Conservation (phyloP, 208 protist species). For the Herpetomonas tarakana region DNA sequence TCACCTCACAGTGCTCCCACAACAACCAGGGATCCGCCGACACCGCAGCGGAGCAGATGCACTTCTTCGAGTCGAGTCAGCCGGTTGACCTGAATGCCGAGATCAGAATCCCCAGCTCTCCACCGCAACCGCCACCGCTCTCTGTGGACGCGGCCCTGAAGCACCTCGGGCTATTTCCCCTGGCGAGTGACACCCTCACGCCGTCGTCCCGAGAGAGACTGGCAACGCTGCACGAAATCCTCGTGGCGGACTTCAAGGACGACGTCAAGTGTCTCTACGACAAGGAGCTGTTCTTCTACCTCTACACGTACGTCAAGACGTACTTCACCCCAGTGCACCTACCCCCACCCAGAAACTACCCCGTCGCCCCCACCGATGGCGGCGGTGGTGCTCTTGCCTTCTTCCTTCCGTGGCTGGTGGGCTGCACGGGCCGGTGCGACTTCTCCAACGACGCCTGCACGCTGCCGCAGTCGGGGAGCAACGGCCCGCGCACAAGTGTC, state of each 20-base stretch:
- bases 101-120: neutral
- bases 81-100: neutral
- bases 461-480: neutral
- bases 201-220: constrained; percentile 4
- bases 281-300: constrained; percentile 33
- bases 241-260: constrained; percentile 44
- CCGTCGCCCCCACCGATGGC: constrained; percentile 5
- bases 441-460: neutral
- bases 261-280: constrained; percentile 52
- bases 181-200: constrained; percentile 20
- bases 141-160: constrained; percentile 27
- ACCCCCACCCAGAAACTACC: neutral
- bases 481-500: too few species aligned
- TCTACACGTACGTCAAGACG: constrained; percentile 56
- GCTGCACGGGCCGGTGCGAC: constrained; percentile 1
- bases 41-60: constrained; percentile 1
- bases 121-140: constrained; percentile 21
- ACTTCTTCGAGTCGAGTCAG: neutral
- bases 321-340: constrained; percentile 45
- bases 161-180: constrained; percentile 29
- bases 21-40: neutral
- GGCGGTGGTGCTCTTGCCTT: neutral
- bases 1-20: constrained; percentile 29
- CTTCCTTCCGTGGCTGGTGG: constrained; percentile 9
- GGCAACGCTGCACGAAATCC: constrained; percentile 31